These are phyloP conservation scores for Cyberlindnera xylosilytica DNA, from an alignment of 805 yeast genomes.

Conservation along the genomic window DNA sequence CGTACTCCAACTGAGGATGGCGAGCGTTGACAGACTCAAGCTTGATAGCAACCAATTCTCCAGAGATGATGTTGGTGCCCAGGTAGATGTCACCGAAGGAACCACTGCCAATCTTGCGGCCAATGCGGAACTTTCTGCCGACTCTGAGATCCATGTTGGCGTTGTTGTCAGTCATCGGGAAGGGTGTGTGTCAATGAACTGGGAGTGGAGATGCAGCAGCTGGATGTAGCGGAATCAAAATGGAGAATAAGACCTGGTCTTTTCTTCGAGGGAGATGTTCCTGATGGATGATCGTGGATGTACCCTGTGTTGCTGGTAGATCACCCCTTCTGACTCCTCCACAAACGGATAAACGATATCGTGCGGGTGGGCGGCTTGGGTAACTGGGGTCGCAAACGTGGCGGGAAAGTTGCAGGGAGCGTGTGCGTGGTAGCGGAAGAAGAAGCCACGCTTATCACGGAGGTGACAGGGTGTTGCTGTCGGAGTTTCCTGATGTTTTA, in stretches of 20 bases:
- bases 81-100: conserved; percentile 96
- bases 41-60: conserved; percentile 97
- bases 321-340: conserved; percentile 4
- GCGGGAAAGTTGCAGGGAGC: not conserved
- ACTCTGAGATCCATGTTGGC: conserved; percentile 68
- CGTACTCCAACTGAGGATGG: conserved; percentile 96
- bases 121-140: conserved; percentile 91
- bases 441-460: not conserved
- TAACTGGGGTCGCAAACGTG: not conserved
- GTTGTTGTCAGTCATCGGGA: conserved; percentile 10
- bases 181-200: not conserved
- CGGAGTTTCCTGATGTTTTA: conserved; percentile 1
- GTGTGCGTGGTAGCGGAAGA: not conserved
- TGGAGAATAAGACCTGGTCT: no score
- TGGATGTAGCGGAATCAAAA: not conserved
- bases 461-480: not conserved
- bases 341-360: conserved; percentile 9
- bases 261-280: no score
- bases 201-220: not conserved
- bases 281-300: not conserved
- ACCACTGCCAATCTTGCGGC: conserved; percentile 94
- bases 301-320: not conserved
- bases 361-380: conserved; percentile 4
- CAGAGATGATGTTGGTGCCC: conserved; percentile 89
- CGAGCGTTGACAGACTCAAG: conserved; percentile 85